Evolutionary conservation across 179 eudicot species (phyloP), one percentile per base, ranked within the genome.

Genomic region (Spergularia azorica): DNA sequence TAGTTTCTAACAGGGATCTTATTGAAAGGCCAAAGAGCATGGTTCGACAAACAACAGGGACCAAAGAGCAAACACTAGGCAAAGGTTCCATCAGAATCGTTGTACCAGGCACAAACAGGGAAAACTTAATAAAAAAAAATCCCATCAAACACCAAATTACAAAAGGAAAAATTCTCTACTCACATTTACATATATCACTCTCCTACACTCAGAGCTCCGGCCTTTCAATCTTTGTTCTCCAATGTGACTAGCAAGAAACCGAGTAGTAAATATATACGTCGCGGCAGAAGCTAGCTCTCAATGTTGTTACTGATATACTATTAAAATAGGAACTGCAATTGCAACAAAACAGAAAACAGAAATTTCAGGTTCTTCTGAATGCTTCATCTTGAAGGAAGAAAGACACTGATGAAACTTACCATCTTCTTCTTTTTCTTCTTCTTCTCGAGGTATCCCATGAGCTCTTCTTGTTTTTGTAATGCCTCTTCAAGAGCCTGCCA

Each of bases 371-470:
- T 46, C 11, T 8, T 43, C 41, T 48, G 18, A 21, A 41, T 66
- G 71, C 15, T 2, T 15, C 38, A n/a, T 26, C 32, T 26, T 26
- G 32, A 26, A 26, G 52, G 14, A 48, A 67, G 17, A 5, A 20
- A 39, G 4, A 13, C 16, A 60, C 41, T 51, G 14, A 9, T 61
- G 63, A 72, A 72, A 11, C 55, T 58, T 81, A 86, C 86, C 88
- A 84, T 78, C 86, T 81, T 93, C 92, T 90, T 91, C 90, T 90
- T 95, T 77, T 91, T 92, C 86, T 87, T 92, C 83, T 90, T 95
- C 91, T 95, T 94, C 76, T 91, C 96, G 2, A 94, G 18, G 80
- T 79, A 88, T 15, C 92, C 94, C 38, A 87, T 67, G 72, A 96
- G 86, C 82, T 96, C 93, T 66, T 71, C 87, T 75, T 96, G 99